Conservation (phyloP, 73 alveolate species). For the Durusdinium trenchii region DNA sequence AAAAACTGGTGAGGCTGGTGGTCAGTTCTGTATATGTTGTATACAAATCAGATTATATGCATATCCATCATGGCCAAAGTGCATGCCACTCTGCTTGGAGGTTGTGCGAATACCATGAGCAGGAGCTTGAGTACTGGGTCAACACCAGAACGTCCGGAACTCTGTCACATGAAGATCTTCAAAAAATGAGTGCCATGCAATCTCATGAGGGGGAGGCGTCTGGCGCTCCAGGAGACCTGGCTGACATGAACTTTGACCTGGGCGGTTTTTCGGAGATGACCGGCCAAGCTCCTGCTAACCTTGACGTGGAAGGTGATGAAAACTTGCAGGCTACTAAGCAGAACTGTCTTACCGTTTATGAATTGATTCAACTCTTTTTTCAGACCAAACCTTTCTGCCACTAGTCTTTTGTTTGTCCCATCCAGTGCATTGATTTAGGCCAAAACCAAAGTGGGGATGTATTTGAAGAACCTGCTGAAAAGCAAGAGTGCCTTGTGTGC, state of each 20-base stretch:
- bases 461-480: conserved; percentile 1
- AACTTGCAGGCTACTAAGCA: neutral
- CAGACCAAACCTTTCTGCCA: no score
- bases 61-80: neutral
- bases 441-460: neutral
- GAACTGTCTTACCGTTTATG: neutral
- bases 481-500: neutral
- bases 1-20: conserved; percentile 23
- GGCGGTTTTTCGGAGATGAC: neutral
- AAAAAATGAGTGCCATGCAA: neutral
- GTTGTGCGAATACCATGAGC: conserved; percentile 40
- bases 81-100: neutral
- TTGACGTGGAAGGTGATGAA: conserved; percentile 5
- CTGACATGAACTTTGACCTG: neutral
- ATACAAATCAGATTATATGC: neutral
- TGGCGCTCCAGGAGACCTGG: neutral
- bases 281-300: neutral
- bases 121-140: conserved; percentile 54
- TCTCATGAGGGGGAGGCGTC: conserved; percentile 5
- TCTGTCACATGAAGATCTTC: conserved; percentile 7
- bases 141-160: conserved; percentile 52
- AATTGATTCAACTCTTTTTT: no score
- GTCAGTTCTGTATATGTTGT: neutral
- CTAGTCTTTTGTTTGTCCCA: no score
- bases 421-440: no score